A percentile compares a stretch with the other conserved stretches of the same genome.
Conservation (phyloP, 495 filamentous ascomycete species). For the Cercophora scortea region DNA sequence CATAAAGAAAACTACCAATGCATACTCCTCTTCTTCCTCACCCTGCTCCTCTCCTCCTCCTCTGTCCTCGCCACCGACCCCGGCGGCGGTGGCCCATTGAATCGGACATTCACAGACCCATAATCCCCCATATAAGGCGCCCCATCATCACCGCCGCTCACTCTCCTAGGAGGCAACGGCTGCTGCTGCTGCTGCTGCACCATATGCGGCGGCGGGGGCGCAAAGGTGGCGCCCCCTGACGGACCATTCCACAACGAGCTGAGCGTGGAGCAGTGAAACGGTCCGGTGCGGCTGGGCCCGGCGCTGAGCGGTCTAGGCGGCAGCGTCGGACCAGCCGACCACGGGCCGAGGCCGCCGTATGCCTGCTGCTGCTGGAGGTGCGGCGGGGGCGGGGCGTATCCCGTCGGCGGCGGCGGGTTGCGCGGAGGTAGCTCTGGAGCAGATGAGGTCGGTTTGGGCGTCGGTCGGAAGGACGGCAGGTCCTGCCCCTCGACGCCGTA, state of each 20-base stretch:
- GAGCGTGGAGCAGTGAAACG: conserved; percentile 15
- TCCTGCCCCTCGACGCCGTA: conserved; percentile 55
- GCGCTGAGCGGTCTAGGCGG: conserved; percentile 32
- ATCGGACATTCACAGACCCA: neutral
- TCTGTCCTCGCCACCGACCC: conserved; percentile 14
- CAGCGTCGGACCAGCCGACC: conserved; percentile 1
- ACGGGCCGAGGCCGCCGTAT: neutral
- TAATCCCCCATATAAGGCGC: conserved; percentile 3
- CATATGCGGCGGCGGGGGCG: conserved; percentile 11
- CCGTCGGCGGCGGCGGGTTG: neutral
- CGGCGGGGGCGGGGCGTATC: neutral
- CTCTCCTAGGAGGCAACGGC: conserved; percentile 8
- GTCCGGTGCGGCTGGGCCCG: conserved; percentile 22
- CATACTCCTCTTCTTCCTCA: conserved; percentile 40
- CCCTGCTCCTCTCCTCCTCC: conserved; percentile 23
- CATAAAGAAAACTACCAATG: conserved; percentile 12
- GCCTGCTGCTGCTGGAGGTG: neutral
- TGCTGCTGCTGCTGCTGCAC: conserved; percentile 9
- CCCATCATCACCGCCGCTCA: conserved; percentile 10
- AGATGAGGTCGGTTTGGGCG: neutral
- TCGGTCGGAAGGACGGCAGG: conserved; percentile 10
- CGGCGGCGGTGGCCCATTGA: neutral
- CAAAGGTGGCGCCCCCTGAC: neutral
- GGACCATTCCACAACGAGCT: conserved; percentile 23
- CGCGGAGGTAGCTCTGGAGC: neutral